These are phyloP conservation scores for Fraxinus quadrangulata DNA, from an alignment of 257 asterid genomes.

Conservation along the genomic window DNA sequence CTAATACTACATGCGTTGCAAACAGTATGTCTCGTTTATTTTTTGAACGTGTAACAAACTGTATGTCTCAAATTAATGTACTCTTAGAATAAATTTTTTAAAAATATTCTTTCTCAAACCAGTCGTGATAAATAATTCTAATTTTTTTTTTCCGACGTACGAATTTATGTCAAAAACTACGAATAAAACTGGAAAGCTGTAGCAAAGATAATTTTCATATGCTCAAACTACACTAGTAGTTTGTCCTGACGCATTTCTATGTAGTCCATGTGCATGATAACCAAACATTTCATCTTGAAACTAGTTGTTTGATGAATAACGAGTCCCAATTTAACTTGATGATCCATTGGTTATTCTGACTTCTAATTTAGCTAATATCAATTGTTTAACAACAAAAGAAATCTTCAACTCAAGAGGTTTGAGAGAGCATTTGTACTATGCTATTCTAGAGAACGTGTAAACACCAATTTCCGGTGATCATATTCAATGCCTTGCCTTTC, in stretches of 20 bases:
- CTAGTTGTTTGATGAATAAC: neutral
- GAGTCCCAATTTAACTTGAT: neutral
- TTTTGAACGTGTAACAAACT: neutral
- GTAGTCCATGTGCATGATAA: neutral
- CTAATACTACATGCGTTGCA: neutral
- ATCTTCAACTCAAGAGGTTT: neutral
- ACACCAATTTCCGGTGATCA: neutral
- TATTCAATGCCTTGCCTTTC: neutral
- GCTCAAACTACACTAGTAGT: neutral
- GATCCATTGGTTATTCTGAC: neutral
- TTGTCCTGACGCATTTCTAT: neutral
- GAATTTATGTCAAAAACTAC: neutral
- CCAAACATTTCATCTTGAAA: neutral
- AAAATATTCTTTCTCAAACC: neutral
- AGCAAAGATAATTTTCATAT: neutral
- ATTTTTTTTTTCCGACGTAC: neutral
- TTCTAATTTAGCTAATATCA: neutral
- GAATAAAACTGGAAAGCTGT: neutral
- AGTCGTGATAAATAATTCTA: neutral
- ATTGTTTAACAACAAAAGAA: neutral
- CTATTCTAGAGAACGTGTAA: neutral
- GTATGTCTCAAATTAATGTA: neutral
- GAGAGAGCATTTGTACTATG: neutral
- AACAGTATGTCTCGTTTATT: neutral
- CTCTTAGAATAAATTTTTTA: neutral